A percentile compares a stretch with the other conserved stretches of the same genome.
Conservation (phyloP, 2,329 filamentous ascomycete species). For the Tolypocladium sp. region DNA sequence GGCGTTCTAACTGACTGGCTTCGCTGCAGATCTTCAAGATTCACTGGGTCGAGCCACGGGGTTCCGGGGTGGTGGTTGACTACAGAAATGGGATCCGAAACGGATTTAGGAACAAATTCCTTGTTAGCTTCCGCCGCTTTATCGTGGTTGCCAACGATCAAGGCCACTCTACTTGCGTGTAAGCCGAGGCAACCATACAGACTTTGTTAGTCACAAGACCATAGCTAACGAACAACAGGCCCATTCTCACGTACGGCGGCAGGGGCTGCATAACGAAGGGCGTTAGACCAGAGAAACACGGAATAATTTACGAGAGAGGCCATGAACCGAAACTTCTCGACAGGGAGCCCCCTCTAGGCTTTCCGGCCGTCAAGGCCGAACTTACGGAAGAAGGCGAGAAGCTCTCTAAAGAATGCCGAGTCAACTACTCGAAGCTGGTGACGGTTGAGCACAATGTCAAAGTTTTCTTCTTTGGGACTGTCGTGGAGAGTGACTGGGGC, state of each 20-base stretch:
- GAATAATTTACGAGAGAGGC: slow-evolving; percentile 35
- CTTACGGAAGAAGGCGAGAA: slow-evolving; percentile 33
- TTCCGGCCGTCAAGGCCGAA: slow-evolving; percentile 32
- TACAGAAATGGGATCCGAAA: slow-evolving; percentile 23
- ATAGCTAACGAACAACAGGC: slow-evolving; percentile 23
- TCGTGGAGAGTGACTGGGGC: slow-evolving; percentile 29
- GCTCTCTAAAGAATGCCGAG: slow-evolving; percentile 39
- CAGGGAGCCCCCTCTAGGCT: slow-evolving; percentile 39
- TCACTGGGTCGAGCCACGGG: slow-evolving; percentile 42
- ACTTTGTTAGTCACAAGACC: too few relatives aligned
- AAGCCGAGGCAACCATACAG: slow-evolving; percentile 9
- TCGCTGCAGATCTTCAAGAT: slow-evolving; percentile 42
- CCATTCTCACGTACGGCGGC: slow-evolving; percentile 45
- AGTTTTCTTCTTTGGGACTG: slow-evolving; percentile 44
- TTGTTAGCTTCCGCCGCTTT: slow-evolving; percentile 44
- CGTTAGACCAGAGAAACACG: slow-evolving; percentile 42
- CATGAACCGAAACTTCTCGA: slow-evolving; percentile 21
- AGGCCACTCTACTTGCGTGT: slow-evolving; percentile 49
- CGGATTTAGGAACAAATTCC: slow-evolving; percentile 28
- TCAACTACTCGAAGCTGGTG: slow-evolving; percentile 48
- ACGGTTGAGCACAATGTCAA: slow-evolving; percentile 49
- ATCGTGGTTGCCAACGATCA: slow-evolving; percentile 42
- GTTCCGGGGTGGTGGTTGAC: slow-evolving; percentile 23
- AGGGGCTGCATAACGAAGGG: slow-evolving; percentile 44
- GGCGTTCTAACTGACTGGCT: not conserved